Base-by-base conservation (phyloP, 75 land plant genomes). In the Larix kaempferi region DNA sequence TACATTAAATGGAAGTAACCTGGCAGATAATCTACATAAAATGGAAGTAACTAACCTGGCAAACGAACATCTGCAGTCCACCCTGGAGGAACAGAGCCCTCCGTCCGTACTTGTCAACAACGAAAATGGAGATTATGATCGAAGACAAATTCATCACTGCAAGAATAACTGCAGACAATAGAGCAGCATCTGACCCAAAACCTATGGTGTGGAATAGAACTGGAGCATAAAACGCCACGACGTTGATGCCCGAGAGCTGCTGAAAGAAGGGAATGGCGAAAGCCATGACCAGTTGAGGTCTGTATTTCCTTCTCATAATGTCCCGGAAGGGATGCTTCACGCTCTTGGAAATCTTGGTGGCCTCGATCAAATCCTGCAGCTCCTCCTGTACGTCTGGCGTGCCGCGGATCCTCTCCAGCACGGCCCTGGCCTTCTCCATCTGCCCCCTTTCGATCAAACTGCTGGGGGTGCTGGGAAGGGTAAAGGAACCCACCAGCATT, bases 381-480 rank as follows among this genome's bases (percentile, higher is more conserved):
- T 93, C 96, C 26, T 74, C 88, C 2, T 87, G 86, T 29, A 93
- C 80, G 52, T 93, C 82, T 6, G 78, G 71, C 17, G 89, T 85
- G 2, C 96, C 96, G 0, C 96, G 77, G 57, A 94, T 85, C 69
- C 57, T 79, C 55, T 39, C 33, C 13, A 94, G 86, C 76, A 84
- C 79, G 17, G 0, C 21, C 27, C 16, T 76, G 63, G 90, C 96
- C 57, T 81, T 72, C 5, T 86, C 88, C 0, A 27, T 29, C 6
- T 86, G 37, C 26, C 92, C 92, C 15, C 92, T 77, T 59, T 92
- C 94, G 60, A 94, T 83, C 79, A 94, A 59, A 52, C 95, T 92
- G 84, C 89, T 94, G 29, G 96, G 96, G 0, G 96, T 89, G 80
- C 78, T 1, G 90, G 91, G 26, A 81, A 78, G n/a, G 88, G 91